Evolutionary conservation across 139 green algal species (phyloP), one percentile per base, ranked within the genome.

Genomic region (Pleodorina starrii): DNA sequence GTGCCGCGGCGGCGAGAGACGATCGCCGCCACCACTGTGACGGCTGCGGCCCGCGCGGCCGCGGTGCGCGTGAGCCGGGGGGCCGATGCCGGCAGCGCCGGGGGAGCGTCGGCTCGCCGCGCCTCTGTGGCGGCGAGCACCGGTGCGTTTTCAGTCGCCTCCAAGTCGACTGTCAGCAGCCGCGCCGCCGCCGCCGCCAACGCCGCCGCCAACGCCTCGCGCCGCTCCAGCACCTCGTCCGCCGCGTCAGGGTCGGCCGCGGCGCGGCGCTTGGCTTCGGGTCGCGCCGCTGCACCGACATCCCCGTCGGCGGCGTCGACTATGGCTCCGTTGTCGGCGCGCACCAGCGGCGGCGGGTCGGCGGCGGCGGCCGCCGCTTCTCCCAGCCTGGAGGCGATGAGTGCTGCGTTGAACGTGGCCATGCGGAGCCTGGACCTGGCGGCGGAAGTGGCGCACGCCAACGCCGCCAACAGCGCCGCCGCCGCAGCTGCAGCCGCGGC

Each of bases 391-490:
- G 80, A 86, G 44, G 82, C 60, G 0, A 54, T 88, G 38, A 80
- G 12, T 1, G 60, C 81, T 0, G 43, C 79, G 5, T 40, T 79
- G 50, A 82, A 74, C 38, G 84, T 54, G 1, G 51, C 46, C 7
- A n/a, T 89, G 25, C 43, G 63, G 25, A 82, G 78, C 69, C 16
- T 89, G 21, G 84, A 82, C 50, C 71, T 71, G 14, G 21, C 77
- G 38, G 77, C 84, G 6, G 69, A 72, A 25, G 35, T 82, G 25
- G 66, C 71, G 0, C 46, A 38, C 1, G 29, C 46, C 48, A 83
- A 48, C 29, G 68, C 69, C 4, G 84, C 68, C 0, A n/a, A 38
- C 1, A 40, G 44, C 48, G 74, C 48, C 29, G 68, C 69, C 4
- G 84, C 68, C 0, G 46, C 9, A 25, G 54, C 12, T 10, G 44